phyloP scores from a whole-genome alignment of 371 early-diverging fungal species.

The Mortierella sp. region DNA sequence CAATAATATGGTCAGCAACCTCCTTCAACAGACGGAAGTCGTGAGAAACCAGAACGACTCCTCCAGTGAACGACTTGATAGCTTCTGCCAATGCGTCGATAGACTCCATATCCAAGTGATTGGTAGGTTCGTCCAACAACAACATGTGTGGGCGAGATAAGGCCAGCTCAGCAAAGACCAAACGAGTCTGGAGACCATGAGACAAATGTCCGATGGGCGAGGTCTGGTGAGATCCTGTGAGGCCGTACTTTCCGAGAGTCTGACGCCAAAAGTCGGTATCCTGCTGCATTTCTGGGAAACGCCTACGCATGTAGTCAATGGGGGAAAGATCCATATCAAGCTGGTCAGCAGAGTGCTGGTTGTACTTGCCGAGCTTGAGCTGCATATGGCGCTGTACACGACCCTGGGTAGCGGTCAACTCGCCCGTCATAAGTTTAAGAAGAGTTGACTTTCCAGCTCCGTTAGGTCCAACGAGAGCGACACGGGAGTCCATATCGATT shows the following conservation, averaged over 20 bases:
- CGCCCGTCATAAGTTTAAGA: slow-evolving; percentile 92
- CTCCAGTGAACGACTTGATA: slow-evolving; percentile 95
- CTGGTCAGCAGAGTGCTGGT: slow-evolving; percentile 98
- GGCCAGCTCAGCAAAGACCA: slow-evolving; percentile 97
- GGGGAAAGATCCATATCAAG: slow-evolving; percentile 89
- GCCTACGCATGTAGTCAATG: slow-evolving; percentile 92
- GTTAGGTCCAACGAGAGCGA: slow-evolving; percentile 93
- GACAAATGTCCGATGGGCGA: slow-evolving; percentile 90
- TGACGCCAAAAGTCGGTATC: slow-evolving; percentile 89
- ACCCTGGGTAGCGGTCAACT: slow-evolving; percentile 87
- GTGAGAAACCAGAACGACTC: slow-evolving; percentile 99
- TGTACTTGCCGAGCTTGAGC: slow-evolving; percentile 97
- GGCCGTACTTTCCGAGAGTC: slow-evolving; percentile 93
- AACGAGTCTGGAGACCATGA: slow-evolving; percentile 95
- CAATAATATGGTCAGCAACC: slow-evolving; percentile 96
- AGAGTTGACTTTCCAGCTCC: slow-evolving; percentile 96
- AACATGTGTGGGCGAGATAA: slow-evolving; percentile 93
- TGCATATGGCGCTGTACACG: slow-evolving; percentile 90
- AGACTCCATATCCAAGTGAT: slow-evolving; percentile 93
- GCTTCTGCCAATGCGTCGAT: slow-evolving; percentile 98
- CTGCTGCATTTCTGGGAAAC: slow-evolving; percentile 84
- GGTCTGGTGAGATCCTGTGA: slow-evolving; percentile 94
- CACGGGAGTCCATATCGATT: slow-evolving; percentile 97
- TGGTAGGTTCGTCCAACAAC: slow-evolving; percentile 98
- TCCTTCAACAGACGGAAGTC: slow-evolving; percentile 98